These are phyloP conservation scores for Sclerotinia sclerotiorum DNA, from an alignment of 2,329 filamentous ascomycete species.

Conservation along the genomic window DNA sequence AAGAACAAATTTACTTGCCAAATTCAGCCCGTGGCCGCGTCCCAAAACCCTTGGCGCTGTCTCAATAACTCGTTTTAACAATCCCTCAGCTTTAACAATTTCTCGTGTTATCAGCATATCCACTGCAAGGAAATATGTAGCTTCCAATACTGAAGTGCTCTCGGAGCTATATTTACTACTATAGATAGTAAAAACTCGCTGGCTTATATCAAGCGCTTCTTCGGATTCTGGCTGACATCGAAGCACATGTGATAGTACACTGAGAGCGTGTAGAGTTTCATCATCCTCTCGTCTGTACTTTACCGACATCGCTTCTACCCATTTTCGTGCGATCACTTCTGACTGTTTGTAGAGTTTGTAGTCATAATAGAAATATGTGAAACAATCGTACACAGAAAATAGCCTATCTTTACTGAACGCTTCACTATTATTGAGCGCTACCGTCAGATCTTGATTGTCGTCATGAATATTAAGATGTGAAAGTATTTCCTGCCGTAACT, in stretches of 20 bases:
- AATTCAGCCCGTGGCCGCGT: not conserved
- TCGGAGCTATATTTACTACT: not conserved
- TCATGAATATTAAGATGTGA: constrained; percentile 24
- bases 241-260: fast-evolving
- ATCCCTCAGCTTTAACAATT: constrained; percentile 19
- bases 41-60: not conserved
- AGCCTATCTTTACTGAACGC: not conserved
- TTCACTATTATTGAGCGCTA: not conserved
- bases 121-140: constrained; percentile 9
- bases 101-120: constrained; percentile 7
- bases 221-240: fast-evolving
- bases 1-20: not conserved
- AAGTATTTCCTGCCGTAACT: constrained; percentile 23
- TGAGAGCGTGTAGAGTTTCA: fast-evolving
- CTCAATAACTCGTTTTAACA: constrained; percentile 7
- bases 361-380: not conserved
- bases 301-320: too few relatives aligned
- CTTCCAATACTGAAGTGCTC: not conserved
- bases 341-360: not conserved
- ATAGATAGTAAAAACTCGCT: not conserved
- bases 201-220: not conserved
- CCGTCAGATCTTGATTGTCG: constrained; percentile 9
- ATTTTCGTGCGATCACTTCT: not conserved
- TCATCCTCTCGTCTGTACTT: not conserved
- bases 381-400: not conserved